A percentile compares a stretch with the other conserved stretches of the same genome.
Conservation (phyloP, 2,329 filamentous ascomycete species). For the Xylariaceae sp. region DNA sequence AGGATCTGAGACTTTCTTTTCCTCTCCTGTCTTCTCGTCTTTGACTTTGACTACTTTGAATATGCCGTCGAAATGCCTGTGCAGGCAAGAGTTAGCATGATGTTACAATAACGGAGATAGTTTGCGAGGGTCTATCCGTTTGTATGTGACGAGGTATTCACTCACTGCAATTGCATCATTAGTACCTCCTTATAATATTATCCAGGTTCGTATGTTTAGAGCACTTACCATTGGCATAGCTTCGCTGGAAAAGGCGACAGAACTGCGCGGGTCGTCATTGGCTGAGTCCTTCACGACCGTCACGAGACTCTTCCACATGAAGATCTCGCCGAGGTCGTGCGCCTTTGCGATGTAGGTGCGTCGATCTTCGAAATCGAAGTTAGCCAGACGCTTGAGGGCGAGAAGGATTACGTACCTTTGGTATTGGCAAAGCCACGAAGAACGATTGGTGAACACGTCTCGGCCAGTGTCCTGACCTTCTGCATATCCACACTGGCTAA, state of each 20-base stretch:
- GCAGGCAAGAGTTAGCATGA: too few relatives aligned
- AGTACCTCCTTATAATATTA: background rate
- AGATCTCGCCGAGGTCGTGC: background rate
- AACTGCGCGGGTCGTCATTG: background rate
- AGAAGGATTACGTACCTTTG: too few relatives aligned
- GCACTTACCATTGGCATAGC: background rate
- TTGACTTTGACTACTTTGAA: background rate
- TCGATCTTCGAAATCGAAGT: background rate
- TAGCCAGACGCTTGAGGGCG: too few relatives aligned
- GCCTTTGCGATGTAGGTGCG: background rate
- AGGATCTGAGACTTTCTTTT: background rate
- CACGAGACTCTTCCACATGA: background rate
- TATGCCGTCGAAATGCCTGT: background rate
- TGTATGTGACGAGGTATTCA: background rate
- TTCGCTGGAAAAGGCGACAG: background rate
- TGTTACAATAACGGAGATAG: background rate
- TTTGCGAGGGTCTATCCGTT: background rate
- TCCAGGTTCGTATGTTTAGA: background rate
- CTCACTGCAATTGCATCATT: background rate
- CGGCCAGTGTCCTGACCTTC: slow-evolving; percentile 42
- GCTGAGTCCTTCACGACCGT: background rate
- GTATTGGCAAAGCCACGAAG: slow-evolving; percentile 42
- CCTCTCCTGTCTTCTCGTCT: background rate
- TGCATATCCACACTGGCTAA: slow-evolving; percentile 40
- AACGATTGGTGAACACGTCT: slow-evolving; percentile 48